Conservation (phyloP, 1,284 basidiomycete genomes). For the Microbotryum violaceum region DNA sequence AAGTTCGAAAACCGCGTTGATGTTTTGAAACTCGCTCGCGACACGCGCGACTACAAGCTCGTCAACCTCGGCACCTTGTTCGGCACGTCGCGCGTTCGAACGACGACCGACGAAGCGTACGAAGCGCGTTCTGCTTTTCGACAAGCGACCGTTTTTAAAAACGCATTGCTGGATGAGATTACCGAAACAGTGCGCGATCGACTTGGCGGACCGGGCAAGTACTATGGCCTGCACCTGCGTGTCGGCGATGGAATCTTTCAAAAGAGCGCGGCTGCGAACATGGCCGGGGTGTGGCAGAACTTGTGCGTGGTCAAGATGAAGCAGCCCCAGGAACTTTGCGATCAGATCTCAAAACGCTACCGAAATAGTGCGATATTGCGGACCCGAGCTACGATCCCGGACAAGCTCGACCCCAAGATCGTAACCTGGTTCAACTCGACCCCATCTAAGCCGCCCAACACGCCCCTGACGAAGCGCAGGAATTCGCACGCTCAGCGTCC, state of each 20-base stretch:
- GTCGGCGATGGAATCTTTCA: slow-evolving; percentile 59
- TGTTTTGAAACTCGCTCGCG: slow-evolving; percentile 21
- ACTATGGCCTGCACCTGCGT: slow-evolving; percentile 59
- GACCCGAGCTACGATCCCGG: neutral
- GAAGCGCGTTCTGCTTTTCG: slow-evolving; percentile 28
- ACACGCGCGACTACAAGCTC: slow-evolving; percentile 31
- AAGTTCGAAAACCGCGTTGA: slow-evolving; percentile 36
- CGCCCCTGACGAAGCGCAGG: slow-evolving; percentile 10
- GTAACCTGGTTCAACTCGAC: neutral
- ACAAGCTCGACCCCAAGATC: neutral
- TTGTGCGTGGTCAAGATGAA: slow-evolving; percentile 32
- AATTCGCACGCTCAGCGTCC: slow-evolving; percentile 28
- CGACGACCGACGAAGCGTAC: slow-evolving; percentile 22
- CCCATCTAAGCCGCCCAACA: neutral
- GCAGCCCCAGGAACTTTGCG: slow-evolving; percentile 14
- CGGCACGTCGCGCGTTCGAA: slow-evolving; percentile 33
- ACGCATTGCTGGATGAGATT: slow-evolving; percentile 32
- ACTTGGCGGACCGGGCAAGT: slow-evolving; percentile 48
- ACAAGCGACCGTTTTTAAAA: slow-evolving; percentile 34
- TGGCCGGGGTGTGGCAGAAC: slow-evolving; percentile 27
- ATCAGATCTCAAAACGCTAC: slow-evolving; percentile 9
- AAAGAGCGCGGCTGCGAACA: slow-evolving; percentile 39
- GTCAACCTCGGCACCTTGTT: slow-evolving; percentile 38
- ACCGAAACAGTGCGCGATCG: slow-evolving; percentile 31
- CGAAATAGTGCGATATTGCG: neutral